A percentile compares a stretch with the other conserved stretches of the same genome.
These are phyloP conservation scores for Alternaria panax DNA, from an alignment of 2,329 filamentous ascomycete genomes.

Conservation along the genomic window DNA sequence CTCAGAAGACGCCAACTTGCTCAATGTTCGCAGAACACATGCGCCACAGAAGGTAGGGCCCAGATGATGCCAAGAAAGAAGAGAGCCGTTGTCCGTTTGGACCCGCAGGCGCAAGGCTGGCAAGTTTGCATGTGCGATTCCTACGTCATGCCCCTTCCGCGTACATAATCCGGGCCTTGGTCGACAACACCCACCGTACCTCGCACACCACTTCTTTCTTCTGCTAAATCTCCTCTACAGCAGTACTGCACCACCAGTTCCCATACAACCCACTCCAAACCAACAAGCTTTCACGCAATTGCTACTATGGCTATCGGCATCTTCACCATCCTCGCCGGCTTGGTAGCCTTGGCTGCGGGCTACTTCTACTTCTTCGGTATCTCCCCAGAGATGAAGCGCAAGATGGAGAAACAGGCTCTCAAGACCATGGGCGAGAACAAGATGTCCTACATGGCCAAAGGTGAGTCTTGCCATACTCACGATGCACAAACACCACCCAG, in stretches of 20 bases:
- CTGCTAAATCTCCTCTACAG: slow-evolving; percentile 6
- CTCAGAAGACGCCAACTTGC: not conserved
- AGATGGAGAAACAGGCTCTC: slow-evolving; percentile 56
- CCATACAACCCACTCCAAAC: slow-evolving; percentile 5
- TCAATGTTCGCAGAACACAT: not conserved
- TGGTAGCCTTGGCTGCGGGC: slow-evolving; percentile 41
- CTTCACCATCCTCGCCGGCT: slow-evolving; percentile 44
- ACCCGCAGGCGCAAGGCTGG: slow-evolving; percentile 15
- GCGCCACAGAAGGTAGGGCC: slow-evolving; percentile 4
- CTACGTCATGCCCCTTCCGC: slow-evolving; percentile 26
- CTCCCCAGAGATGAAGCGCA: slow-evolving; percentile 56
- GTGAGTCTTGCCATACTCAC: slow-evolving; percentile 22
- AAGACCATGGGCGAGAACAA: slow-evolving; percentile 63
- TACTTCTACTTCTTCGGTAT: slow-evolving; percentile 59
- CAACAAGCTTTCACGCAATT: not conserved
- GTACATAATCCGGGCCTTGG: slow-evolving; percentile 22
- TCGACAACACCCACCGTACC: slow-evolving; percentile 5
- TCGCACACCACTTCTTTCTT: slow-evolving; percentile 10
- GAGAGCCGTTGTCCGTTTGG: slow-evolving; percentile 4
- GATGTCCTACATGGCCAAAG: slow-evolving; percentile 52
- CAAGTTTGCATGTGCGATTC: slow-evolving; percentile 17
- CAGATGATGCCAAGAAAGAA: slow-evolving; percentile 4
- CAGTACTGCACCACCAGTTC: slow-evolving; percentile 4
- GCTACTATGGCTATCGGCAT: slow-evolving; percentile 39
- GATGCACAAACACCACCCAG: not conserved